phyloP scores from a whole-genome alignment of 805 yeast genomes.

The Zygoascus tannicola region DNA sequence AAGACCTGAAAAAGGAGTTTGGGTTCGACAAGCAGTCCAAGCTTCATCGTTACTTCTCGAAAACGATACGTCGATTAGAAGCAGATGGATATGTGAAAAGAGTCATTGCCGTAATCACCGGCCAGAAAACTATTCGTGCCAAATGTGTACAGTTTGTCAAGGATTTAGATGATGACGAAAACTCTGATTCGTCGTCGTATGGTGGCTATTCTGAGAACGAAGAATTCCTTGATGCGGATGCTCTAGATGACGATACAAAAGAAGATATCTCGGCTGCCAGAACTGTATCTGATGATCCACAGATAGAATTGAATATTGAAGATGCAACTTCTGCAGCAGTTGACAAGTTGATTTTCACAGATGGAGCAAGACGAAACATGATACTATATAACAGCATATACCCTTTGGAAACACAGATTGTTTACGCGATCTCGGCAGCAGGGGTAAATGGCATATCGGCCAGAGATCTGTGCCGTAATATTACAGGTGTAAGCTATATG shows the following conservation, averaged over 20 bases:
- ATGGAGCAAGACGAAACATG: background rate
- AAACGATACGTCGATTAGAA: conserved; percentile 22
- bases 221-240: conserved; percentile 31
- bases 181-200: conserved; percentile 23
- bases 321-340: background rate
- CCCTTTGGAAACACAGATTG: conserved; percentile 59
- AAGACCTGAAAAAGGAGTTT: conserved; percentile 33
- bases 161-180: conserved; percentile 23
- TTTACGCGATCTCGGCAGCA: conserved; percentile 35
- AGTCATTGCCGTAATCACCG: conserved; percentile 28
- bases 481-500: conserved; percentile 48
- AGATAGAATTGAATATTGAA: conserved; percentile 1
- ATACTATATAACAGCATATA: conserved; percentile 40
- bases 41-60: conserved; percentile 17
- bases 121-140: conserved; percentile 23
- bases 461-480: conserved; percentile 38
- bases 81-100: conserved; percentile 22
- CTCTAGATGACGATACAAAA: conserved; percentile 22
- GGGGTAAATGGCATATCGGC: conserved; percentile 50
- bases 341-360: conserved; percentile 1
- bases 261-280: too few species aligned
- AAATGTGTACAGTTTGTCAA: conserved; percentile 29
- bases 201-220: conserved; percentile 22
- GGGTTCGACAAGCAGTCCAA: conserved; percentile 27
- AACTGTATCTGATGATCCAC: conserved; percentile 10